phyloP scores from a whole-genome alignment of 805 yeast genomes.

The Wickerhamiella azyma region DNA sequence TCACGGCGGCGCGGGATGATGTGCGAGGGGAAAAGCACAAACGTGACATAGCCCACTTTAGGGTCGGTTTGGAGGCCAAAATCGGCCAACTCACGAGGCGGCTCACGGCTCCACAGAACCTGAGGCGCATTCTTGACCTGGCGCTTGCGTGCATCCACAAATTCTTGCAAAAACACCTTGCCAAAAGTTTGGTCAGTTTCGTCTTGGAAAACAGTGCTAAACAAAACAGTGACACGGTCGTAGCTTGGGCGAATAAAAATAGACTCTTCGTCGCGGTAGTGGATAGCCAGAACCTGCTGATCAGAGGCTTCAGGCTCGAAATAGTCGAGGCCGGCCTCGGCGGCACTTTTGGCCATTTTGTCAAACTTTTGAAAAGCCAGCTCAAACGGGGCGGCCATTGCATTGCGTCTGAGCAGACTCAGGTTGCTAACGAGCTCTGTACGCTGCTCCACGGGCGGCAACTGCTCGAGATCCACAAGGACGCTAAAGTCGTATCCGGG shows the following conservation, averaged over 20 bases:
- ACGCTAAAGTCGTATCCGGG: conserved; percentile 72
- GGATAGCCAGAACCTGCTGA: conserved; percentile 51
- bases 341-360: conserved; percentile 37
- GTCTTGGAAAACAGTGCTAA: conserved; percentile 87
- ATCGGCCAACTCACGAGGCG: conserved; percentile 75
- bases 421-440: conserved; percentile 45
- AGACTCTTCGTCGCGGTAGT: conserved; percentile 87
- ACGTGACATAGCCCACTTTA: conserved; percentile 45
- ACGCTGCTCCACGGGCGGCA: conserved; percentile 35
- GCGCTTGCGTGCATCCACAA: conserved; percentile 89
- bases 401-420: conserved; percentile 67
- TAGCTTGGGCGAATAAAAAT: conserved; percentile 82
- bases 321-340: conserved; percentile 26
- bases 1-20: conserved; percentile 62
- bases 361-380: conserved; percentile 72
- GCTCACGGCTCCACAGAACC: conserved; percentile 77
- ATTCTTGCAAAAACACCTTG: conserved; percentile 39
- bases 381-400: conserved; percentile 87
- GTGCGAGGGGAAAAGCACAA: conserved; percentile 38
- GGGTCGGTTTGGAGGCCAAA: conserved; percentile 23
- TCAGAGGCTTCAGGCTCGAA: conserved; percentile 32
- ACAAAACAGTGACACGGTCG: conserved; percentile 93
- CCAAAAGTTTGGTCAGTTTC: conserved; percentile 70
- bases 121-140: conserved; percentile 97
- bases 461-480: conserved; percentile 42